phyloP scores from a whole-genome alignment of 148 eudicot genomes.

The Camellia japonica region DNA sequence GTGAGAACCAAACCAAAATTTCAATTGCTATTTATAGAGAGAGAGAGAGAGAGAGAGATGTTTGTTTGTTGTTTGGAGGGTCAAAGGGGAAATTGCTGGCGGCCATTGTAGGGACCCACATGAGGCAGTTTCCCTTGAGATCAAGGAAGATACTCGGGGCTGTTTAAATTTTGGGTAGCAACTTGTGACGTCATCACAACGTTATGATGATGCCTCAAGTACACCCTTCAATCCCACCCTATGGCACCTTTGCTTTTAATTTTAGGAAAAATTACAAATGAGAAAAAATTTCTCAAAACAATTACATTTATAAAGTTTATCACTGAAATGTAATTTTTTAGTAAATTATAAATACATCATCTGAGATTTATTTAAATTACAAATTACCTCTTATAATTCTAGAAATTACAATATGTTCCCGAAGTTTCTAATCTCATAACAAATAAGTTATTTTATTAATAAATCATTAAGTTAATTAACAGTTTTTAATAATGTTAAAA shows the following conservation, averaged over 20 bases:
- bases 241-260: not conserved
- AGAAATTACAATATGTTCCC: too few species aligned
- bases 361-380: too few species aligned
- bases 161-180: not conserved
- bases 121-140: not conserved
- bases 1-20: not conserved
- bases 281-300: too few species aligned
- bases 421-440: too few species aligned
- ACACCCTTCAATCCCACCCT: not conserved
- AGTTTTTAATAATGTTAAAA: too few species aligned
- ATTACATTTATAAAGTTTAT: too few species aligned
- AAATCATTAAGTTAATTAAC: too few species aligned
- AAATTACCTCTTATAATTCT: too few species aligned
- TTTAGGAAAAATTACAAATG: too few species aligned
- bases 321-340: too few species aligned
- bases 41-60: slow-evolving; percentile 3
- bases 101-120: slow-evolving; percentile 4
- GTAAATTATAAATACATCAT: too few species aligned
- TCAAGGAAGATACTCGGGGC: not conserved
- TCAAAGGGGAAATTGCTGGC: slow-evolving; percentile 16
- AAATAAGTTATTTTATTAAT: too few species aligned
- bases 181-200: slow-evolving; percentile 7
- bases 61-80: not conserved
- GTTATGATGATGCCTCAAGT: slow-evolving; percentile 13
- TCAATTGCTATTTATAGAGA: slow-evolving; percentile 15